A percentile compares a stretch with the other conserved stretches of the same genome.
These are phyloP conservation scores for Ceratocystis papillata DNA, from an alignment of 2,329 filamentous ascomycete species.

Conservation along the genomic window DNA sequence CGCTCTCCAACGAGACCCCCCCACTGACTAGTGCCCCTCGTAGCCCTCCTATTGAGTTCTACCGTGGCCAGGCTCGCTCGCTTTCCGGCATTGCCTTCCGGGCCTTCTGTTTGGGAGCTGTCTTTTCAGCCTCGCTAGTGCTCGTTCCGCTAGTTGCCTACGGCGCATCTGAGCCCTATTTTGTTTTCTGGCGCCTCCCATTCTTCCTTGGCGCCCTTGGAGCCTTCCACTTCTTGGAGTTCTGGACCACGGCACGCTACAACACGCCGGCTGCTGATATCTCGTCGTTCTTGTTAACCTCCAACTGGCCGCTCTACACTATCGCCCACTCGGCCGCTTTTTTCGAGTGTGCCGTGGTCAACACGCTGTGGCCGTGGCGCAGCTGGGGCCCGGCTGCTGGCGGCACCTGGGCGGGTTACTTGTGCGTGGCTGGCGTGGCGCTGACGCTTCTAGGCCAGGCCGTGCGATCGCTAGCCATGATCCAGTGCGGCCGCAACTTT, in stretches of 20 bases:
- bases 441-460: constrained; percentile 61
- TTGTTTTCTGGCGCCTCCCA: constrained; percentile 47
- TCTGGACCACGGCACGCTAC: constrained; percentile 74
- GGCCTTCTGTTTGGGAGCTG: constrained; percentile 44
- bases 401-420: background rate
- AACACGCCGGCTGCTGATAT: constrained; percentile 66
- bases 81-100: constrained; percentile 50
- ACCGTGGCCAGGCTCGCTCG: constrained; percentile 43
- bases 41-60: constrained; percentile 29
- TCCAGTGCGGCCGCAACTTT: constrained; percentile 79
- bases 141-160: constrained; percentile 29
- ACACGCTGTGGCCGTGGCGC: constrained; percentile 43
- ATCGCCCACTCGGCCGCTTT: constrained; percentile 68
- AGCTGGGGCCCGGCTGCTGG: constrained; percentile 37
- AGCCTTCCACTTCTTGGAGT: constrained; percentile 92
- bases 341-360: constrained; percentile 57
- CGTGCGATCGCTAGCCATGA: constrained; percentile 75
- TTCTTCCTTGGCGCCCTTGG: constrained; percentile 60
- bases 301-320: constrained; percentile 76
- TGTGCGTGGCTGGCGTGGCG: constrained; percentile 40
- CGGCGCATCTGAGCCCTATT: constrained; percentile 27
- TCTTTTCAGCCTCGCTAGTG: constrained; percentile 33
- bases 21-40: background rate
- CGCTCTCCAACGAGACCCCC: background rate
- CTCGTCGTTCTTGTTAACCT: constrained; percentile 68